Base-by-base conservation (phyloP, 2,329 filamentous ascomycete genomes). In the Aspergillus cejpii region DNA sequence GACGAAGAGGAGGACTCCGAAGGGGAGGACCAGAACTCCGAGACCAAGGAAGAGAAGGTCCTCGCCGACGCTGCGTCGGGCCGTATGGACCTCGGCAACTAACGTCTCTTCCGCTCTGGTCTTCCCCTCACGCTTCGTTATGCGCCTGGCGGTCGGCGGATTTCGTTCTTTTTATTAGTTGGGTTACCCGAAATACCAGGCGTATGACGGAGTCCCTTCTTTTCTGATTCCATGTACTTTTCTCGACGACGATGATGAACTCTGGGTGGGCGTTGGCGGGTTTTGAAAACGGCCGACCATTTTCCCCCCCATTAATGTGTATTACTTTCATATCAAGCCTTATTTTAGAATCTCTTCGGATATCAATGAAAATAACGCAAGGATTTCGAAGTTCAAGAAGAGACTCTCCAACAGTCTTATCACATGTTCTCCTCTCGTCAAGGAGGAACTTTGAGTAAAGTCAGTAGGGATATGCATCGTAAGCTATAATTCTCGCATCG, bases 1-100 rank as follows among this genome's bases (percentile, higher is more conserved):
- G 54, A 52, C 6, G 55, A 62, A n/a, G 60, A 62, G 21, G 48
- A 55, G 12, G 73, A 74, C 37, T 68, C 68, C 19, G 70, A 74
- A 28, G 68, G 71, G 14, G 54, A 54, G 12, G 46, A 54, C 5
- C 47, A 50, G 17, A 20, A 41, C 28, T 28, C 51, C 6, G 47
- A 47, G 19, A 31, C 51, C 6, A 64, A 57, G 46, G 53, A 48
- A 8, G 52, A 57, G 40, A 58, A 49, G 37, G 50, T 58, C 20
- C 39, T 47, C 5, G 62, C 53, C 3, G 64, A 65, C 37, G 55
- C 57, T 41, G 60, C 59, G 27, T 62, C 64, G 2, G 62, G 54
- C 39, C 63, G 62, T 43, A 68, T 68, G 65, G 64, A 66, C 43
- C 33, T 64, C n/a, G 61, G 60, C 19, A 60, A 60, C 36, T 66